phyloP scores from a whole-genome alignment of 1,284 basidiomycete species.

The Trametes versicolor region DNA sequence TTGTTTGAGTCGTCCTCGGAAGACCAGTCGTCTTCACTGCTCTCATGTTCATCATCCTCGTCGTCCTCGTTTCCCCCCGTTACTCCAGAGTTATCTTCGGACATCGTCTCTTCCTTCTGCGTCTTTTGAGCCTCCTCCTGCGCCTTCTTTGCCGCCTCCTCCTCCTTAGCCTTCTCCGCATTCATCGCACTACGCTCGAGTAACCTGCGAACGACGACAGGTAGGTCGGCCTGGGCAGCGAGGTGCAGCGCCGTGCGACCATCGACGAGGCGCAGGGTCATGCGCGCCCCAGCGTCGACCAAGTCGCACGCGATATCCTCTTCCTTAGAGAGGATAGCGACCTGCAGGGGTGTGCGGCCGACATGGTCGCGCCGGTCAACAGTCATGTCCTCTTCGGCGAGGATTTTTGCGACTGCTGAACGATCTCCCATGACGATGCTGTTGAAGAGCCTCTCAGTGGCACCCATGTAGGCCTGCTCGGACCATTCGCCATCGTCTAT shows the following conservation, averaged over 20 bases:
- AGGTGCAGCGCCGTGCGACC: conserved; percentile 64
- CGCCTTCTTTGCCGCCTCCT: conserved; percentile 42
- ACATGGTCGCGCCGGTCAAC: conserved; percentile 65
- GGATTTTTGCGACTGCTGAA: conserved; percentile 48
- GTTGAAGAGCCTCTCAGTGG: conserved; percentile 60
- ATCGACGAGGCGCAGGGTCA: conserved; percentile 63
- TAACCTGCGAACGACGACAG: conserved; percentile 56
- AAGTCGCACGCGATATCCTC: conserved; percentile 58
- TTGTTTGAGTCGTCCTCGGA: conserved; percentile 39
- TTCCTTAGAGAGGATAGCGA: conserved; percentile 58
- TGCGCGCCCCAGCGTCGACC: conserved; percentile 62
- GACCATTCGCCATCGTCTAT: conserved; percentile 75
- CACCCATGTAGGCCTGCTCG: conserved; percentile 64
- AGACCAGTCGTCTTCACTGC: conserved; percentile 48
- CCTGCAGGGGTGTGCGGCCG: conserved; percentile 63
- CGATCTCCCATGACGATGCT: conserved; percentile 59
- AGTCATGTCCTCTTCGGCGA: conserved; percentile 52
- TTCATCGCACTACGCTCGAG: conserved; percentile 56
- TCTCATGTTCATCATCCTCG: conserved; percentile 38
- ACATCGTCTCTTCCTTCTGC: conserved; percentile 26
- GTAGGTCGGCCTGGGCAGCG: conserved; percentile 58
- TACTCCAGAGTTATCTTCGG: conserved; percentile 32
- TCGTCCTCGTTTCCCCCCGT: conserved; percentile 47
- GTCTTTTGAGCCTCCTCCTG: conserved; percentile 21
- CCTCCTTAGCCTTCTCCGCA: conserved; percentile 47